Percentiles rank a stretch among this genome's conserved stretches.
Evolutionary conservation across 768 basidiomycete species (phyloP).

Genomic region (Serpula lacrymans): DNA sequence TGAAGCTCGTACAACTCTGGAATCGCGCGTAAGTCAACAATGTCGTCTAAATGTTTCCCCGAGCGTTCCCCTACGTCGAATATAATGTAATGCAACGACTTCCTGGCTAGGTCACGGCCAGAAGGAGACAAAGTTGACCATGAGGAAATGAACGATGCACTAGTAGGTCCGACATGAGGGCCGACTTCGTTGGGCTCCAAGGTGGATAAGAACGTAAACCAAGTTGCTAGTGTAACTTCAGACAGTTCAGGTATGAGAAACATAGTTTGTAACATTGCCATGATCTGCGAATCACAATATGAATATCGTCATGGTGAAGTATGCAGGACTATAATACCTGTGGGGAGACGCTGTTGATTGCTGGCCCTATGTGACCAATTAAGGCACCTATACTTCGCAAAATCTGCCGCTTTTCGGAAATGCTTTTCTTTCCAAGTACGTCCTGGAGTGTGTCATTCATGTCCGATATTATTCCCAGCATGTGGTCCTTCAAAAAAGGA

Average conservation of each 20-base stretch:
- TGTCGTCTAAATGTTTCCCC: conserved; percentile 60
- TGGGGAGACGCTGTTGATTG: conserved; percentile 75
- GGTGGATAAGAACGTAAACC: conserved; percentile 72
- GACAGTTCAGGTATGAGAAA: conserved; percentile 72
- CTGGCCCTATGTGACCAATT: conserved; percentile 63
- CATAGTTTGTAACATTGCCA: conserved; percentile 93
- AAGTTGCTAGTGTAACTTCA: conserved; percentile 74
- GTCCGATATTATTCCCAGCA: conserved; percentile 81
- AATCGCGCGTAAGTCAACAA: conserved; percentile 75
- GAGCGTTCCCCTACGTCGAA: conserved; percentile 56
- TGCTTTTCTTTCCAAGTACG: conserved; percentile 70
- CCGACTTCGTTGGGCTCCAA: conserved; percentile 69
- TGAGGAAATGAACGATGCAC: conserved; percentile 73
- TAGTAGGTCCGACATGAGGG: conserved; percentile 82
- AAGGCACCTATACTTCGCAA: conserved; percentile 75
- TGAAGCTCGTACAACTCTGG: conserved; percentile 54
- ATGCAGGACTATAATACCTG: conserved; percentile 53
- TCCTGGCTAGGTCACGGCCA: conserved; percentile 51
- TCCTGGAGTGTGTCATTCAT: conserved; percentile 88
- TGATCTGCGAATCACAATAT: conserved; percentile 65
- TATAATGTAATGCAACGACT: conserved; percentile 69
- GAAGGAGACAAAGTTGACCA: conserved; percentile 64
- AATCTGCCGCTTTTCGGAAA: conserved; percentile 68
- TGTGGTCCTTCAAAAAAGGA: conserved; percentile 65
- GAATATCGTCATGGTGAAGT: conserved; percentile 1